These are phyloP conservation scores for Solanum sejunctum DNA, from an alignment of 257 asterid genomes.

Conservation along the genomic window DNA sequence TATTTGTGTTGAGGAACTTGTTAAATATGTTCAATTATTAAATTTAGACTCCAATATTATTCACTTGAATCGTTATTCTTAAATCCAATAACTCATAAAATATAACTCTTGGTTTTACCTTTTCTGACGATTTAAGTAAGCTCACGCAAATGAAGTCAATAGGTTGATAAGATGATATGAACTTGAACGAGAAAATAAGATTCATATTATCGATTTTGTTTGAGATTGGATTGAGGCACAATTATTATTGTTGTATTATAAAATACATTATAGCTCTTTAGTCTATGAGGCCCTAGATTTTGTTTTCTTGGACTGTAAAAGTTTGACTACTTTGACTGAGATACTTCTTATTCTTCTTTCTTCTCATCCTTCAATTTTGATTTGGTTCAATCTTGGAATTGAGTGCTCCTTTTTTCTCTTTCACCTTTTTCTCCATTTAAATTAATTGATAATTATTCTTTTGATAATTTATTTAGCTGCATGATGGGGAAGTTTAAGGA, in stretches of 20 bases:
- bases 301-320: conserved; percentile 33
- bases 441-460: background rate
- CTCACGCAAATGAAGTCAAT: background rate
- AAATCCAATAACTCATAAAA: background rate
- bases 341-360: conserved; percentile 7
- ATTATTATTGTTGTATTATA: background rate
- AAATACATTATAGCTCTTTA: conserved; percentile 8
- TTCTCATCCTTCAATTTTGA: conserved; percentile 31
- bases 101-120: accelerated
- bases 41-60: background rate
- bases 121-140: background rate
- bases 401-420: conserved; percentile 11
- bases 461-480: conserved; percentile 1
- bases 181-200: background rate
- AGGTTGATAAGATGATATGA: background rate
- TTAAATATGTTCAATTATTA: background rate
- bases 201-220: background rate
- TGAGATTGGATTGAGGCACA: background rate
- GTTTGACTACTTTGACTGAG: conserved; percentile 41
- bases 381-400: conserved; percentile 30
- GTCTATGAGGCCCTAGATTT: conserved; percentile 15
- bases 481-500: conserved; percentile 17
- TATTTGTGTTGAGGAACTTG: background rate
- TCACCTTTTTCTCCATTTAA: background rate
- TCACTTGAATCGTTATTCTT: background rate